phyloP scores from a whole-genome alignment of 2,329 filamentous ascomycete species.

The Beauveria bassiana region DNA sequence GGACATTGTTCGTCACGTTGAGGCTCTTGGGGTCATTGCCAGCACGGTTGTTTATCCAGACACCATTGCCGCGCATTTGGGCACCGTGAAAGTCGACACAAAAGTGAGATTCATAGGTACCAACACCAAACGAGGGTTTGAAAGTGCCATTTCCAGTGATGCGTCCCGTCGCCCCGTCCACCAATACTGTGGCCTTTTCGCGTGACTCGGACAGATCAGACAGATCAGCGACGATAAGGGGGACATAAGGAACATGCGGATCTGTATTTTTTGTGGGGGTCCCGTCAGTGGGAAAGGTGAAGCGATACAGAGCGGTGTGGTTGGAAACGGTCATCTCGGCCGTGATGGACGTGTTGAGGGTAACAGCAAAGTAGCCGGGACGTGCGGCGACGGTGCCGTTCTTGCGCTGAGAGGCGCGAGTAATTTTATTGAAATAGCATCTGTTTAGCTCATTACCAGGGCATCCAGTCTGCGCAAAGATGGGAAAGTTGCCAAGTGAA shows the following conservation, averaged over 20 bases:
- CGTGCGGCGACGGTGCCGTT: constrained; percentile 44
- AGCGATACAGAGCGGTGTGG: constrained; percentile 53
- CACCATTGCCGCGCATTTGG: constrained; percentile 45
- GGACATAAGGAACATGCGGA: constrained; percentile 22
- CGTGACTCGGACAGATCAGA: constrained; percentile 40
- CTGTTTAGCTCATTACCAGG: constrained; percentile 33
- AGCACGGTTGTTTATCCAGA: constrained; percentile 48
- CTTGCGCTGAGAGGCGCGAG: constrained; percentile 39
- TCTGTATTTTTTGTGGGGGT: constrained; percentile 13
- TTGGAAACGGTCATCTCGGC: constrained; percentile 56
- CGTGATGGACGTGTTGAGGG: constrained; percentile 47
- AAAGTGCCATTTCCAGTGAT: constrained; percentile 53
- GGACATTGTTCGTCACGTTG: constrained; percentile 20
- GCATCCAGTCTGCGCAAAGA: constrained; percentile 42
- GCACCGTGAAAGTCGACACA: constrained; percentile 53
- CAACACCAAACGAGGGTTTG: constrained; percentile 52
- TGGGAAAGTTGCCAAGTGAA: constrained; percentile 44
- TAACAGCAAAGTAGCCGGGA: constrained; percentile 55
- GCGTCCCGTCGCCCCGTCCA: constrained; percentile 39
- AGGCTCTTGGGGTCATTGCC: constrained; percentile 35
- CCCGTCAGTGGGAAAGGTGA: constrained; percentile 41
- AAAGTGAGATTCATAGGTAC: constrained; percentile 49
- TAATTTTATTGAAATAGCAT: constrained; percentile 44
- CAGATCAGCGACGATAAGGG: constrained; percentile 51
- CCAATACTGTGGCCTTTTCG: constrained; percentile 16